phyloP scores from a whole-genome alignment of 164 flowering plant genomes.

The Macadamia integrifolia region DNA sequence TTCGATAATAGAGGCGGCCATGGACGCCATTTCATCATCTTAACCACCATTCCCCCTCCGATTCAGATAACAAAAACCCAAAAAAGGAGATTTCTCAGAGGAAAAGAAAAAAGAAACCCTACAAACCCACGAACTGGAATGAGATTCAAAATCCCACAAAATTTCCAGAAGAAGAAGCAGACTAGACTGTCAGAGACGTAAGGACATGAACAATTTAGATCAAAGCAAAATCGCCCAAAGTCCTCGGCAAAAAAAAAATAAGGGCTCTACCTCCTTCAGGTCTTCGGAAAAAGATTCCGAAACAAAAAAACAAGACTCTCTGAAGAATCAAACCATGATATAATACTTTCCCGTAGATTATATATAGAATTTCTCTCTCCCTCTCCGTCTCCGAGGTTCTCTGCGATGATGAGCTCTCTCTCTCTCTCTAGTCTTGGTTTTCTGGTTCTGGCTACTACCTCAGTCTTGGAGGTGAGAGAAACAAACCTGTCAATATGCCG shows the following conservation, averaged over 20 bases:
- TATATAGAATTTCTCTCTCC: too few relatives aligned
- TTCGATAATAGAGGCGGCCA: constrained; percentile 74
- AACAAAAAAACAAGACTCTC: not conserved
- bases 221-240: too few relatives aligned
- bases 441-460: too few relatives aligned
- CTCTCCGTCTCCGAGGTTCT: too few relatives aligned
- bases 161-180: not conserved
- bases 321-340: not conserved
- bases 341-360: too few relatives aligned
- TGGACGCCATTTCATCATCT: constrained; percentile 96
- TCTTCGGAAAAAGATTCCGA: not conserved
- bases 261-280: not conserved
- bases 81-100: not conserved
- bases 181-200: not conserved
- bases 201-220: too few relatives aligned
- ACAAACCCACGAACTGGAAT: not conserved
- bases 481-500: too few relatives aligned
- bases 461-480: too few relatives aligned
- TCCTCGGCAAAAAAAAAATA: not conserved
- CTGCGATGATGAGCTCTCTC: too few relatives aligned
- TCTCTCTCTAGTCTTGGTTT: too few relatives aligned
- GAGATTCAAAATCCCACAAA: too few relatives aligned
- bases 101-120: not conserved
- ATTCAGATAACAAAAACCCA: not conserved
- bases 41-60: constrained; percentile 65